Percentiles rank a stretch among this genome's conserved stretches.
Conservation (phyloP, 2,329 filamentous ascomycete species). For the Aspergillus arachidicola region DNA sequence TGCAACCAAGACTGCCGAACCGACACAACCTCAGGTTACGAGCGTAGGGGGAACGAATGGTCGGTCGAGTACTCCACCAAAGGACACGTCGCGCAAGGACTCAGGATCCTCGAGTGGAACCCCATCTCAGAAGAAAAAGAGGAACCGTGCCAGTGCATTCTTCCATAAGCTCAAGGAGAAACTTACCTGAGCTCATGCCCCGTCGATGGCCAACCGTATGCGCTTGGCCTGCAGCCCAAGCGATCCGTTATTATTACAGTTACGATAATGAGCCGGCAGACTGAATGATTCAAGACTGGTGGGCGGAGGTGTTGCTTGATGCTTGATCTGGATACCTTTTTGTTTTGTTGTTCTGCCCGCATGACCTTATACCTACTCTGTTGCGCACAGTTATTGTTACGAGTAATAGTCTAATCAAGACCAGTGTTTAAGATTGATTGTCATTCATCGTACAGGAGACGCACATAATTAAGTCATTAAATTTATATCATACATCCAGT, state of each 20-base stretch:
- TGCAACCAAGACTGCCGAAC: conserved; percentile 20
- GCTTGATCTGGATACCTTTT: conserved; percentile 27
- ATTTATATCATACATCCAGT: neutral
- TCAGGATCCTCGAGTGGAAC: conserved; percentile 23
- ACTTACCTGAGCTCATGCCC: conserved; percentile 29
- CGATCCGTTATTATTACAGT: neutral
- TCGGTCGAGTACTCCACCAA: conserved; percentile 17
- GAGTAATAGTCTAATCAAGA: conserved; percentile 5
- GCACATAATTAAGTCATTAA: neutral
- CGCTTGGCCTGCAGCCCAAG: neutral
- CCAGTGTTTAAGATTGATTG: neutral
- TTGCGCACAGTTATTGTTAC: neutral
- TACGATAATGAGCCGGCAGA: conserved; percentile 1
- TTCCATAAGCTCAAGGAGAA: conserved; percentile 60
- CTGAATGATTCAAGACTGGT: conserved; percentile 14
- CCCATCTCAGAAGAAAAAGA: conserved; percentile 58
- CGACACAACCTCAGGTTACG: neutral
- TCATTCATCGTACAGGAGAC: too few relatives aligned
- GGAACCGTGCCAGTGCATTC: conserved; percentile 51
- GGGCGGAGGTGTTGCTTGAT: conserved; percentile 13
- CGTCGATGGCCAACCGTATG: neutral
- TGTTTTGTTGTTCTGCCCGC: conserved; percentile 13
- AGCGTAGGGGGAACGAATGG: neutral
- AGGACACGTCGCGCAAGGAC: conserved; percentile 31
- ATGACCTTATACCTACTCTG: conserved; percentile 4